Conservation (phyloP, 805 yeast species). For the Schwanniomyces yamadae region DNA sequence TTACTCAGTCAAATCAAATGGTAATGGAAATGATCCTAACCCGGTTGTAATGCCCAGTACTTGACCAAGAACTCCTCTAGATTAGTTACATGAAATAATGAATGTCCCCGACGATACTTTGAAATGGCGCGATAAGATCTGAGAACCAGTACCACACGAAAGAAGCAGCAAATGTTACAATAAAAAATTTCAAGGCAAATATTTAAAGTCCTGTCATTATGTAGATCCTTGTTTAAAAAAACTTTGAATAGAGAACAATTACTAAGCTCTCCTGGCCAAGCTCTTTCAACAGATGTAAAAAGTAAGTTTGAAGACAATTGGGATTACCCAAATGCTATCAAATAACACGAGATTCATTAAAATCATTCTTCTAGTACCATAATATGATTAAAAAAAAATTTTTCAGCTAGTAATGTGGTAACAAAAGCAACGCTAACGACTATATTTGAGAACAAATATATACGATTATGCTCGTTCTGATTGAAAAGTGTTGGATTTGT, state of each 20-base stretch:
- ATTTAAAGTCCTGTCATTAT: constrained; percentile 6
- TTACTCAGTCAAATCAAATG: constrained; percentile 61
- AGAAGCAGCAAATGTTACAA: constrained; percentile 11
- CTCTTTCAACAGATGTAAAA: constrained; percentile 64
- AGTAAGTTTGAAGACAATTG: constrained; percentile 59
- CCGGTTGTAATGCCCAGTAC: constrained; percentile 64
- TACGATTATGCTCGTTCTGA: constrained; percentile 20
- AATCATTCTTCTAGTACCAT: constrained; percentile 11
- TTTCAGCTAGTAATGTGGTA: constrained; percentile 8
- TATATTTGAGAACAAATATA: constrained; percentile 7
- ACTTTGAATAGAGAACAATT: constrained; percentile 48
- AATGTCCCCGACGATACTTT: constrained; percentile 7
- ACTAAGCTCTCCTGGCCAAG: constrained; percentile 71
- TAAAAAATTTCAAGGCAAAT: constrained; percentile 14
- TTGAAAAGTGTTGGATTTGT: constrained; percentile 25
- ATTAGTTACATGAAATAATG: constrained; percentile 53
- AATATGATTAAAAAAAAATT: constrained; percentile 10
- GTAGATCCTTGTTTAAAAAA: constrained; percentile 7
- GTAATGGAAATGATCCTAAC: constrained; percentile 61
- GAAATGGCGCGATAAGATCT: constrained; percentile 9
- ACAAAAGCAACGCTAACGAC: constrained; percentile 8
- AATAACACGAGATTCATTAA: constrained; percentile 8
- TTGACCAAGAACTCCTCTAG: constrained; percentile 57
- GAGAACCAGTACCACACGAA: constrained; percentile 22
- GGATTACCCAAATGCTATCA: constrained; percentile 6